These are phyloP conservation scores for Hemisphaericaspora lyxosophila DNA, from an alignment of 1,139 yeast genomes.

Conservation along the genomic window DNA sequence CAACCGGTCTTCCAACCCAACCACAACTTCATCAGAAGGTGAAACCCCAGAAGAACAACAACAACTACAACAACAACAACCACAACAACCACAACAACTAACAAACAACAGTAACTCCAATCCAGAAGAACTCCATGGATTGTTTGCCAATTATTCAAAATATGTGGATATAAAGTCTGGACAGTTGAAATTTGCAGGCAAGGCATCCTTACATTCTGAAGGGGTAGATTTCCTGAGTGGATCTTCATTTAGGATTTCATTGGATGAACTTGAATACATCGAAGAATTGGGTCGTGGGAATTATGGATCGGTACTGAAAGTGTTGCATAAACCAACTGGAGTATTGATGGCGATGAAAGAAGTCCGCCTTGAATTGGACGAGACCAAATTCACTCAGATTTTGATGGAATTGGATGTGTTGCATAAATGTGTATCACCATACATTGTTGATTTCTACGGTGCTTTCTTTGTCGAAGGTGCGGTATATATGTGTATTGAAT, in stretches of 20 bases:
- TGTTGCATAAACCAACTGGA: conserved; percentile 89
- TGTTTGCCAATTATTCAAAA: conserved; percentile 80
- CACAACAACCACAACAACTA: conserved; percentile 7
- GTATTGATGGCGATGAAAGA: conserved; percentile 97
- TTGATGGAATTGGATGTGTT: conserved; percentile 92
- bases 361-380: conserved; percentile 88
- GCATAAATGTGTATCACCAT: conserved; percentile 87
- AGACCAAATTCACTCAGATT: conserved; percentile 86
- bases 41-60: conserved; percentile 8
- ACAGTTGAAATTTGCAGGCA: conserved; percentile 86
- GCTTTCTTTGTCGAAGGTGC: conserved; percentile 98
- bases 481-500: conserved; percentile 97
- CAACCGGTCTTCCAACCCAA: conserved; percentile 9
- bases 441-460: conserved; percentile 92
- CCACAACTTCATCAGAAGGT: conserved; percentile 9
- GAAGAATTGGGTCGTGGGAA: conserved; percentile 94
- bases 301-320: conserved; percentile 93
- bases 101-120: conserved; percentile 8
- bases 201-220: conserved; percentile 85
- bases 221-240: conserved; percentile 93
- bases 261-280: conserved; percentile 79
- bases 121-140: conserved; percentile 40
- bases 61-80: conserved; percentile 3
- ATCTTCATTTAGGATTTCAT: conserved; percentile 77
- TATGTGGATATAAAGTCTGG: conserved; percentile 92